Evolutionary conservation across 179 eudicot species (phyloP).

Genomic region (Camellia oleifera): DNA sequence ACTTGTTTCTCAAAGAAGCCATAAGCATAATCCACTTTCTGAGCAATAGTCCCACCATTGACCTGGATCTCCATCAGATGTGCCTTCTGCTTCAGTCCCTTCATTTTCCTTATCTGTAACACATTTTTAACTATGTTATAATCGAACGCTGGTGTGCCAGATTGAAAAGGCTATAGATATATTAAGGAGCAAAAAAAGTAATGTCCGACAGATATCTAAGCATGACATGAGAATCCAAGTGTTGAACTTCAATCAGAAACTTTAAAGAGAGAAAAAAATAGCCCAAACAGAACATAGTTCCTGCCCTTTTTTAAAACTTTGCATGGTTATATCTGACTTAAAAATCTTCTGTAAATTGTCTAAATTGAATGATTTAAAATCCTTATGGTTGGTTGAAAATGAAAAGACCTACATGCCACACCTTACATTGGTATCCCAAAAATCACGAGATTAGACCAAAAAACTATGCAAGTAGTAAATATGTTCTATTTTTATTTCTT

Average conservation of each 20-base stretch:
- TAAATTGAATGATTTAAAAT: not conserved
- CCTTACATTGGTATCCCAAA: not conserved
- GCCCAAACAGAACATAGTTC: too few species aligned
- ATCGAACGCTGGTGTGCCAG: not conserved
- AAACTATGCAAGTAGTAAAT: not conserved
- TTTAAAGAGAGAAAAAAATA: not conserved
- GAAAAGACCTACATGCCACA: not conserved
- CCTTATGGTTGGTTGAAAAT: not conserved
- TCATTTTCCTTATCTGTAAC: constrained; percentile 64
- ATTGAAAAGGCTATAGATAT: not conserved
- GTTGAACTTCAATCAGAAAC: not conserved
- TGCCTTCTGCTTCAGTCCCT: constrained; percentile 79
- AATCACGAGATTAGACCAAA: not conserved
- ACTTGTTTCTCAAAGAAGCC: constrained; percentile 70
- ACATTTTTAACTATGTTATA: not conserved
- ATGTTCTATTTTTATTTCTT: not conserved
- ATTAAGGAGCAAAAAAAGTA: not conserved
- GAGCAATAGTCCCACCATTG: constrained; percentile 65
- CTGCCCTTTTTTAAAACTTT: not conserved
- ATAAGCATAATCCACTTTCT: constrained; percentile 69
- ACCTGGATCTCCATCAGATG: constrained; percentile 81
- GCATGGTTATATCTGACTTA: not conserved
- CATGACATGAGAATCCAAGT: not conserved
- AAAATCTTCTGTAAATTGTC: not conserved
- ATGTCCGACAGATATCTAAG: not conserved